A percentile compares a stretch with the other conserved stretches of the same genome.
Conservation (phyloP, 1,139 yeast species). For the Sugiyamaella novakii region DNA sequence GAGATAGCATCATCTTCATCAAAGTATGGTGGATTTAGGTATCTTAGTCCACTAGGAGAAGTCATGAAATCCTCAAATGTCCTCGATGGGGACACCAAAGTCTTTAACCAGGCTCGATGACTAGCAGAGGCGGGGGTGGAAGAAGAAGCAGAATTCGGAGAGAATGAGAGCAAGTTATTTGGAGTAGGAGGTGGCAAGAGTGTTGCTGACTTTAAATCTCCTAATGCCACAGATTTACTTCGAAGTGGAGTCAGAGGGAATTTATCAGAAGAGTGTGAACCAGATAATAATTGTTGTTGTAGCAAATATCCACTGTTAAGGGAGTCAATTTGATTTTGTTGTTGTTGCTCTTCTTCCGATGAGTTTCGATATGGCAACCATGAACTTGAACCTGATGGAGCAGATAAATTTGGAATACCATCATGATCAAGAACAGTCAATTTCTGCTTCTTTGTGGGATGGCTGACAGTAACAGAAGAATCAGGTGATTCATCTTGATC, state of each 20-base stretch:
- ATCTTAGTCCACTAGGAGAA: constrained; percentile 24
- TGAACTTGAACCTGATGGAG: constrained; percentile 19
- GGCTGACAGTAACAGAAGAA: constrained; percentile 12
- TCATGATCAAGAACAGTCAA: constrained; percentile 20
- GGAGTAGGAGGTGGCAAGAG: constrained; percentile 32
- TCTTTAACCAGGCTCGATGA: constrained; percentile 37
- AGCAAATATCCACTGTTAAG: not conserved
- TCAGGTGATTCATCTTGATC: constrained; percentile 26
- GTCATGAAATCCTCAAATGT: constrained; percentile 32
- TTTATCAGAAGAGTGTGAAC: not conserved
- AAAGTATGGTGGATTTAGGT: constrained; percentile 8
- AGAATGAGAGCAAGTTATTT: constrained; percentile 18
- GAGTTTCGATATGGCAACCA: constrained; percentile 10
- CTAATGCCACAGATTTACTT: constrained; percentile 24
- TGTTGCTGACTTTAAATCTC: constrained; percentile 26
- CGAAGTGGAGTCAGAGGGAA: constrained; percentile 20
- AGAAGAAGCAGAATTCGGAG: constrained; percentile 7
- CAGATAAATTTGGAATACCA: constrained; percentile 24
- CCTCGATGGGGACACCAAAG: constrained; percentile 45
- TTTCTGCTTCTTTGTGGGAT: constrained; percentile 5
- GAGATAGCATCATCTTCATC: constrained; percentile 60
- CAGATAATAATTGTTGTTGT: constrained; percentile 2
- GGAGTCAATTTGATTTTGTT: not conserved
- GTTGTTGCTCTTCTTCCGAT: not conserved
- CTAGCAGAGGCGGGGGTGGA: not conserved